Evolutionary conservation across 2,329 filamentous ascomycete genomes (phyloP), one percentile per base, ranked within the genome.

Genomic region (Neoscytalidium dimidiatum): DNA sequence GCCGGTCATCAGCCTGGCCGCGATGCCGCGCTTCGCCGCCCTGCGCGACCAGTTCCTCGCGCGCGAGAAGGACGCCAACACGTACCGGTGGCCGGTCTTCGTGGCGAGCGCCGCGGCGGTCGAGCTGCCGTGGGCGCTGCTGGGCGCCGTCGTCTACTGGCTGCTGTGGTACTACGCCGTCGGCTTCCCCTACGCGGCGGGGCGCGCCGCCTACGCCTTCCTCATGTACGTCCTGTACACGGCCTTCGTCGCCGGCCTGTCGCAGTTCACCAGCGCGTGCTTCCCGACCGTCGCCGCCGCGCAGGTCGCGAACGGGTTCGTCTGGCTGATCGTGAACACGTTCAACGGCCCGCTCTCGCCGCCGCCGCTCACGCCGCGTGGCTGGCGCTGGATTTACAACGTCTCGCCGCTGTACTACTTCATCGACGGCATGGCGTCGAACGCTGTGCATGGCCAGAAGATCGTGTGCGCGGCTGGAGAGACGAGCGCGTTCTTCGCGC

Each of bases 131-230:
- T 96, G 90, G 86, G 90, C 94, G 71, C 83, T 87, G 0, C 74
- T 94, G 23, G 87, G 90, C 81, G 85, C 86, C 1, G 82, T 88
- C 11, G 78, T 94, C 66, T 87, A 91, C 79, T 95, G 83, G 79
- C 82, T 91, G 69, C 86, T 82, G 73, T 94, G 90, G 85, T 96
- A 96, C 80, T 96, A 92, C 73, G 91, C 91, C 0, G 84, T 94
- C 56, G 90, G 90, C 1, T 83, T 93, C 13, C 86, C 90, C 66
- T 81, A 86, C 67, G 83, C 87, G 0, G 75, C 83, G 2, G 86
- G 92, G 71, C 88, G 91, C 29, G 90, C 90, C 8, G 88, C 79
- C 0, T 83, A 94, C 8, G 90, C 93, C 85, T 92, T 92, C 79
- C 80, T 94, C 29, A 85, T 92, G 68, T 80, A 92, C 41, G 81